Conservation (phyloP, 1,284 basidiomycete species). For the Puccinia polysora region DNA sequence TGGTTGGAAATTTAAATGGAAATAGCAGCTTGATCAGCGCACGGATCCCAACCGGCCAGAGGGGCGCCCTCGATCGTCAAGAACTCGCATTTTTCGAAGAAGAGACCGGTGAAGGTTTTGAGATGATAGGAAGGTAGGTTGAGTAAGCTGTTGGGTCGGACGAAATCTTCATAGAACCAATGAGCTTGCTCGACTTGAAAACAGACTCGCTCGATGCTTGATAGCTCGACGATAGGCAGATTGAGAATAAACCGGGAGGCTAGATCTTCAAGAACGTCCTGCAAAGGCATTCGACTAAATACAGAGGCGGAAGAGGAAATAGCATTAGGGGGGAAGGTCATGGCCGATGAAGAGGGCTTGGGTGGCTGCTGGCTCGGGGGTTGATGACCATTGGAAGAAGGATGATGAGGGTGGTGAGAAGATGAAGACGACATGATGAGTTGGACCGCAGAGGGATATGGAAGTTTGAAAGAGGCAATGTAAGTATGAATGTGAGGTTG, state of each 20-base stretch:
- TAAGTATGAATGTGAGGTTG: too few relatives aligned
- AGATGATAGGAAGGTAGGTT: slow-evolving; percentile 79
- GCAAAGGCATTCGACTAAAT: slow-evolving; percentile 44
- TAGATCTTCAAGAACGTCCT: slow-evolving; percentile 54
- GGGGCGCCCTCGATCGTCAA: slow-evolving; percentile 56
- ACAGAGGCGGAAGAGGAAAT: slow-evolving; percentile 37
- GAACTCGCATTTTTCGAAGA: slow-evolving; percentile 77
- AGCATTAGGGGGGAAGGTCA: slow-evolving; percentile 8
- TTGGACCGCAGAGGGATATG: too few relatives aligned
- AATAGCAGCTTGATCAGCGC: too few relatives aligned
- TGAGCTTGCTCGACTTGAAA: slow-evolving; percentile 99
- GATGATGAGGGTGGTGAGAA: too few relatives aligned
- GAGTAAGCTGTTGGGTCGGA: slow-evolving; percentile 72
- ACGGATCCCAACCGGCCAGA: slow-evolving; percentile 40
- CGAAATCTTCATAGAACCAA: slow-evolving; percentile 99
- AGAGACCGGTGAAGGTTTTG: slow-evolving; percentile 88
- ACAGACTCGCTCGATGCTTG: slow-evolving; percentile 85
- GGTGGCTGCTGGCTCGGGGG: slow-evolving; percentile 15
- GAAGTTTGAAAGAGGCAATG: too few relatives aligned
- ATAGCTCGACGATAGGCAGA: slow-evolving; percentile 86
- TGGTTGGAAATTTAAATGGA: too few relatives aligned
- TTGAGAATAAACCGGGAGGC: slow-evolving; percentile 83
- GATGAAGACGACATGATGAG: too few relatives aligned
- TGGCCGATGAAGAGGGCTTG: not conserved
- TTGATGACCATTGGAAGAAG: too few relatives aligned